Evolutionary conservation across 2,329 filamentous ascomycete genomes (phyloP).

Genomic region (Calonectria pseudoturangicola): DNA sequence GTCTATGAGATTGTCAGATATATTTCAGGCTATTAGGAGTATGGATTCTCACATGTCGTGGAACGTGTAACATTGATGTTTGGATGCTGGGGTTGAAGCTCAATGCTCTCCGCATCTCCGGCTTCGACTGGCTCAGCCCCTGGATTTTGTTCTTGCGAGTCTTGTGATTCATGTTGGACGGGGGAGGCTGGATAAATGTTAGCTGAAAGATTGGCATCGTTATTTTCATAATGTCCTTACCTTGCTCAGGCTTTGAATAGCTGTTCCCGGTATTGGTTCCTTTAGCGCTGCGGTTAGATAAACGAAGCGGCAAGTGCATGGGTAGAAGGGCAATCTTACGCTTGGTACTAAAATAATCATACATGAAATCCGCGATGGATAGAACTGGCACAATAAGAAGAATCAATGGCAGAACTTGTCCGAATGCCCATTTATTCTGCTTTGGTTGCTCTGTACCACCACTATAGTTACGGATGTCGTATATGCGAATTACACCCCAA

Average conservation of each 20-base stretch:
- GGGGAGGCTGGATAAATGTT: not conserved
- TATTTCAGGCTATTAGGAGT: too few relatives aligned
- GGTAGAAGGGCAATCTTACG: not conserved
- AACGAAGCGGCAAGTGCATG: not conserved
- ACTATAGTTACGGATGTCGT: not conserved
- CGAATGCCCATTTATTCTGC: slow-evolving; percentile 5
- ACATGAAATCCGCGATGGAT: not conserved
- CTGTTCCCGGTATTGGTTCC: not conserved
- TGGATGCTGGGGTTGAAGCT: not conserved
- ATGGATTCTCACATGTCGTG: not conserved
- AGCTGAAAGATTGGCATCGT: not conserved
- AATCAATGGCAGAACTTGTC: slow-evolving; percentile 13
- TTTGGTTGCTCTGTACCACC: not conserved
- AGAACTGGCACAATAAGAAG: slow-evolving; percentile 9
- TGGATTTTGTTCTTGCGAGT: not conserved
- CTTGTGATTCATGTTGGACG: not conserved
- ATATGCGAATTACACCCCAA: slow-evolving; percentile 4
- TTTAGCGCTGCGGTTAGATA: not conserved
- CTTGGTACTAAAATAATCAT: not conserved
- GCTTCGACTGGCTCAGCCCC: not conserved
- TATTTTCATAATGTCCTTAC: not conserved
- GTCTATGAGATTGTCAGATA: not conserved
- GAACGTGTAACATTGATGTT: not conserved
- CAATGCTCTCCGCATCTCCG: not conserved
- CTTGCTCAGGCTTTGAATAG: not conserved